phyloP scores from a whole-genome alignment of 1,284 basidiomycete species.

The Porodaedalea pini region DNA sequence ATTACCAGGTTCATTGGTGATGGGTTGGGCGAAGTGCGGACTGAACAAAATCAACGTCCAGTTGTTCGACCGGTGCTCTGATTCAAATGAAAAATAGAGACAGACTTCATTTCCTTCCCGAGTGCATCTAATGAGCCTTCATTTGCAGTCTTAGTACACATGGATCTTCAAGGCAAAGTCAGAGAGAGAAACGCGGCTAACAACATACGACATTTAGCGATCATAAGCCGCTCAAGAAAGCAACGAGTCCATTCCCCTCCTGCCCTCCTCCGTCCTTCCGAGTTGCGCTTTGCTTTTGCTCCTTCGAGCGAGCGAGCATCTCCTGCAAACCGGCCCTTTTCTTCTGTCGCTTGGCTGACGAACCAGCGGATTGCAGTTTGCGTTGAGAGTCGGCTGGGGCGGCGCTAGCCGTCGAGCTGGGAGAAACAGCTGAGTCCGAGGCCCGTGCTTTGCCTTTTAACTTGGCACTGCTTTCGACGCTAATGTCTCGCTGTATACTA shows the following conservation, averaged over 20 bases:
- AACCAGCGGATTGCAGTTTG: neutral
- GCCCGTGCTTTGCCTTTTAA: neutral
- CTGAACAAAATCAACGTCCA: no score
- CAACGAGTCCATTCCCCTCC: constrained; percentile 42
- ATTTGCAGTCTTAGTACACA: no score
- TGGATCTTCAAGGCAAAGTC: no score
- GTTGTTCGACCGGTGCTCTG: no score
- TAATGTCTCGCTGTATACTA: neutral
- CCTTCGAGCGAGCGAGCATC: constrained; percentile 57
- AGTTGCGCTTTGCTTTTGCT: constrained; percentile 44
- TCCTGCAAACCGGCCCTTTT: constrained; percentile 53
- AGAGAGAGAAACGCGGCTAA: no score
- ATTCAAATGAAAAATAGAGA: no score
- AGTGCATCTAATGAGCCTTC: neutral
- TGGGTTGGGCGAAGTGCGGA: no score
- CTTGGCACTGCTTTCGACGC: neutral
- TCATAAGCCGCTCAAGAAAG: constrained; percentile 52
- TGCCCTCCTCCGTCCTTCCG: constrained; percentile 28
- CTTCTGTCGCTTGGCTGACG: constrained; percentile 31
- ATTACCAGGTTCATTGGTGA: no score
- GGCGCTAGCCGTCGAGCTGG: neutral
- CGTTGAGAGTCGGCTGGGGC: neutral
- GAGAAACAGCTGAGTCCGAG: neutral
- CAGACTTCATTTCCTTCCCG: no score
- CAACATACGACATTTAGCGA: no score